Percentiles rank a stretch among this genome's conserved stretches.
phyloP scores from a whole-genome alignment of 441 rosid species.

The Adansonia madagascariensis region DNA sequence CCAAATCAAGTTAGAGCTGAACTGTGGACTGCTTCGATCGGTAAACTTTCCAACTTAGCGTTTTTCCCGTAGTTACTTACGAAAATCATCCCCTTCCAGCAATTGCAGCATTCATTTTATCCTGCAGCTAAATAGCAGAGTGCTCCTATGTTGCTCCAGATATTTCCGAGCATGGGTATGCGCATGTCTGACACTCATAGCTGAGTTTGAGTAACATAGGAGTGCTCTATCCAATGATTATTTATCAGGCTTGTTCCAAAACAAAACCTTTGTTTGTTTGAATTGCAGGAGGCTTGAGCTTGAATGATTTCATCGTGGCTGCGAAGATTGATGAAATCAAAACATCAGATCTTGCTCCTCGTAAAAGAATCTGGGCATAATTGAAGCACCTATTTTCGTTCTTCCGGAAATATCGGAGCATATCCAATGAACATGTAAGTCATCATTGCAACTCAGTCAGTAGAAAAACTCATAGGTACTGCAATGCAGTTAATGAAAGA shows the following conservation, averaged over 20 bases:
- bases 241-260: background rate
- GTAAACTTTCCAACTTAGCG: constrained; percentile 40
- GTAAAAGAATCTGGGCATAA: constrained; percentile 85
- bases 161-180: too few species aligned
- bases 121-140: background rate
- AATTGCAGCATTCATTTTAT: background rate
- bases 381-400: background rate
- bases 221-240: background rate
- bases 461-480: background rate
- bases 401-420: background rate
- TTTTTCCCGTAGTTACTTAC: background rate
- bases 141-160: too few species aligned
- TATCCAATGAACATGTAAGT: background rate
- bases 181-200: too few species aligned
- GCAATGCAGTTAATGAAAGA: background rate
- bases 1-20: constrained; percentile 84
- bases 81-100: background rate
- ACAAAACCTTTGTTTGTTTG: constrained; percentile 19
- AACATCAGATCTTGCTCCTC: constrained; percentile 83
- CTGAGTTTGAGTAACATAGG: too few species aligned
- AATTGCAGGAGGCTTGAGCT: constrained; percentile 79
- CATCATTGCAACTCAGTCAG: constrained; percentile 2
- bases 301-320: constrained; percentile 87
- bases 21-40: constrained; percentile 74
- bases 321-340: constrained; percentile 85